Base-by-base conservation (phyloP, 176 grass and related monocot species). In the Lolium rigidum region DNA sequence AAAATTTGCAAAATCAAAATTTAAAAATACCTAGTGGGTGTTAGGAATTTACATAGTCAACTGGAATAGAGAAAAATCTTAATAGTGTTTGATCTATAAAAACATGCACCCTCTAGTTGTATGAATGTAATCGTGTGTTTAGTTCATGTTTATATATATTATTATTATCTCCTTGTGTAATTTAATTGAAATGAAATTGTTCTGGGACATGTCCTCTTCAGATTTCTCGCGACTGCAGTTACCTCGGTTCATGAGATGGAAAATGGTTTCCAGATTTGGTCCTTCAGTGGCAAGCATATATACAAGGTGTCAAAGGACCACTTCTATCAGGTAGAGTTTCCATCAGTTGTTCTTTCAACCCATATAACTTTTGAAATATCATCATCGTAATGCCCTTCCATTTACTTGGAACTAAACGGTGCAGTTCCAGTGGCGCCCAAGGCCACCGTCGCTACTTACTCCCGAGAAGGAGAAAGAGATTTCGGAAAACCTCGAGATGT, bases 161-260 rank as follows among this genome's bases (percentile, higher is more conserved):
- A 35, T 35, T 35, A 35, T 35, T 24, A 17, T 80, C 10, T 7
- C 3, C 13, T 60, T 60, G 4, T 60, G 4, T 46, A 31, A 76
- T 47, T 63, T 73, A 43, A 5, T 71, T 56, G 13, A 51, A 51
- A 44, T 91, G 62, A 39, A 62, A 82, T 57, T 18, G 4, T 63
- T 64, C 37, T 65, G 12, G 14, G 25, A 39, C 6, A 43, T 62
- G 63, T 66, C 87, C 4, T 16, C n/a, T 85, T 22, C 79, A 98
- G 95, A 59, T 98, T 93, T 82, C 62, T 95, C 14, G 95, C 89
- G 4, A 95, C 93, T 51, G 81, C 93, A 61, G 95, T 95, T 69
- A 98, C 95, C 64, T 95, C 93, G 13, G 95, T 98, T 18, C 93
- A 95, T 87, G 95, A 95, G 62, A 98, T 98, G 95, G 95, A 95